Evolutionary conservation across 164 flowering plant genomes (phyloP), one percentile per base, ranked within the genome.

Genomic region (Stephania cephalantha): DNA sequence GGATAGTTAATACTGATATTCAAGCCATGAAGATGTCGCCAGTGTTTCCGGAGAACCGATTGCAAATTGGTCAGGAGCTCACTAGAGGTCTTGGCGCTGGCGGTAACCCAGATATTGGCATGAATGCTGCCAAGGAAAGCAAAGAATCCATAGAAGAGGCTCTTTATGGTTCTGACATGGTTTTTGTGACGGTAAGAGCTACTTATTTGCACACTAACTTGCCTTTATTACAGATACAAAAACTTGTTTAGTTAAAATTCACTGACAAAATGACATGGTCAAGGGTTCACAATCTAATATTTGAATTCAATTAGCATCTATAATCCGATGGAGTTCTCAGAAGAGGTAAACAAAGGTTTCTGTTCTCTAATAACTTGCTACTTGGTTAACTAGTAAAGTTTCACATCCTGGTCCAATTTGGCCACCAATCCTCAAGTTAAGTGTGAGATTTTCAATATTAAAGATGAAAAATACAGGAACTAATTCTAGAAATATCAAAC

Each of bases 71-170:
- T 69, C 87, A 85, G 78, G 97, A 95, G 88, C 79, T 95, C 44
- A 95, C 99, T 7, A 86, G 97, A 73, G 99, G 99, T 73, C 95
- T 95, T 78, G 99, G 99, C 50, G 99, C 99, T 75, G 99, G 99
- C 75, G 99, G 99, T 29, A 95, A 95, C 79, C 99, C 99, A 46
- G 97, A 90, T 74, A 87, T 95, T 76, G 99, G 99, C 48, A 89
- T 85, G 90, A 93, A 89, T 87, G 95, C 99, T 81, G 99, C 99
- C 73, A 91, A 88, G 69, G 99, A 95, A 81, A 95, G 99, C 86
- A 89, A 83, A 83, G 87, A 82, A 76, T 50, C 90, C 5, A 88
- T 95, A 46, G 97, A 89, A 79, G 97, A 90, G 78, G 94, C 99
- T 12, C 81, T 95, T 55, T 83, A 88, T 83, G 99, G 97, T 71